phyloP scores from a whole-genome alignment of 805 yeast species.

The Hanseniaspora taiwanica region DNA sequence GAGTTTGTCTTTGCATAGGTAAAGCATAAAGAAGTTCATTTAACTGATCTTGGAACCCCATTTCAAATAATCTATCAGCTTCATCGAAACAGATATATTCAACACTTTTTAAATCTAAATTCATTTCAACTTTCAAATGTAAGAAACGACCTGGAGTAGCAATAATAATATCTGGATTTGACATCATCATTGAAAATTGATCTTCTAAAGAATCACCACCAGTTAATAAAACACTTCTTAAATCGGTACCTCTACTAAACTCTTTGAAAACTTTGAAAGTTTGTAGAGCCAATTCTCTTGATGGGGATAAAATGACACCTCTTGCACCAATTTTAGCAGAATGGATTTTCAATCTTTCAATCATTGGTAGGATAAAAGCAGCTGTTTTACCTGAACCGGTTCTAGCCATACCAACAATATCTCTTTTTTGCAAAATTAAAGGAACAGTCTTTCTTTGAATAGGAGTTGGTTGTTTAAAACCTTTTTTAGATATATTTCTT shows the following conservation, averaged over 20 bases:
- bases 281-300: slow-evolving; percentile 92
- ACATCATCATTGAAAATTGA: slow-evolving; percentile 84
- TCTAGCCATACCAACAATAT: slow-evolving; percentile 98
- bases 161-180: slow-evolving; percentile 85
- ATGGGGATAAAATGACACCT: slow-evolving; percentile 83
- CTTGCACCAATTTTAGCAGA: slow-evolving; percentile 80
- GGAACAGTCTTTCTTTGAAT: slow-evolving; percentile 96
- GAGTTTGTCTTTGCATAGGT: slow-evolving; percentile 73
- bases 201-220: slow-evolving; percentile 99
- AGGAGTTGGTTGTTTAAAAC: slow-evolving; percentile 93
- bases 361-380: slow-evolving; percentile 82
- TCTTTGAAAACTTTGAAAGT: slow-evolving; percentile 83
- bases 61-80: slow-evolving; percentile 91
- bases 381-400: slow-evolving; percentile 99
- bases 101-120: slow-evolving; percentile 63
- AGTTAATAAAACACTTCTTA: slow-evolving; percentile 67
- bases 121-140: slow-evolving; percentile 94
- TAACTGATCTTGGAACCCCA: slow-evolving; percentile 90
- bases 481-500: slow-evolving; percentile 64
- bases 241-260: slow-evolving; percentile 69
- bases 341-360: slow-evolving; percentile 74
- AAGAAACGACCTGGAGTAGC: slow-evolving; percentile 97
- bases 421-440: slow-evolving; percentile 69
- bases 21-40: slow-evolving; percentile 77
- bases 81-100: slow-evolving; percentile 94